phyloP scores from a whole-genome alignment of 129 eudicot species.

The Glebionis coronaria region DNA sequence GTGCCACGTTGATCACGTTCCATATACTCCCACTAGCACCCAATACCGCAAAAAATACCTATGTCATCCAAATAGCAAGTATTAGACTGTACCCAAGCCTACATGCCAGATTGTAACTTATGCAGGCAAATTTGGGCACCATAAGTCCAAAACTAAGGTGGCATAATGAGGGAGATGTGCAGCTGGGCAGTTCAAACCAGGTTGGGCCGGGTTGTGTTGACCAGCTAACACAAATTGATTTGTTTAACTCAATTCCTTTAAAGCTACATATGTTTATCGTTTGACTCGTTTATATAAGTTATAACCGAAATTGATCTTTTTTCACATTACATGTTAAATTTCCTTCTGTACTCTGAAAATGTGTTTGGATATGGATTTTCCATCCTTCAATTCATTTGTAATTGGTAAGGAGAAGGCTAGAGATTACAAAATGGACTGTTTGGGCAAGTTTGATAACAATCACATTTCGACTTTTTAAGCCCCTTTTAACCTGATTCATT shows the following conservation, averaged over 20 bases:
- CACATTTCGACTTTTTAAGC: too few species aligned
- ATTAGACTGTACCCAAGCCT: neutral
- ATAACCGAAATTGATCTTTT: neutral
- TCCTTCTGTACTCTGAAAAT: neutral
- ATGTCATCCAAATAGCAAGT: slow-evolving; percentile 7
- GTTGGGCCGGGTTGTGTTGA: too few species aligned
- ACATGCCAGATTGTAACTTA: neutral
- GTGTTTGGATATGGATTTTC: neutral
- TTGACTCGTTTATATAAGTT: neutral
- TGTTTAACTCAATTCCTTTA: slow-evolving; percentile 3
- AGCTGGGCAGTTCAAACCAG: too few species aligned
- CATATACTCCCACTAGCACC: slow-evolving; percentile 82
- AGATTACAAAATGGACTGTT: neutral
- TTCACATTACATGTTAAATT: neutral
- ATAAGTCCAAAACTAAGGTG: too few species aligned
- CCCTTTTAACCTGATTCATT: neutral
- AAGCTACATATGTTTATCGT: neutral
- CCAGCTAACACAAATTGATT: too few species aligned
- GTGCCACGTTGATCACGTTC: slow-evolving; percentile 73
- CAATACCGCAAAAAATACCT: slow-evolving; percentile 84
- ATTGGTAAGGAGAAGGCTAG: neutral
- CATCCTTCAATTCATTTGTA: neutral
- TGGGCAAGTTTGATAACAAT: too few species aligned
- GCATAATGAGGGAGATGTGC: too few species aligned
- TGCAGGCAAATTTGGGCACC: too few species aligned